These are phyloP conservation scores for Calvatia gigantea DNA, from an alignment of 768 basidiomycete genomes.

Conservation along the genomic window DNA sequence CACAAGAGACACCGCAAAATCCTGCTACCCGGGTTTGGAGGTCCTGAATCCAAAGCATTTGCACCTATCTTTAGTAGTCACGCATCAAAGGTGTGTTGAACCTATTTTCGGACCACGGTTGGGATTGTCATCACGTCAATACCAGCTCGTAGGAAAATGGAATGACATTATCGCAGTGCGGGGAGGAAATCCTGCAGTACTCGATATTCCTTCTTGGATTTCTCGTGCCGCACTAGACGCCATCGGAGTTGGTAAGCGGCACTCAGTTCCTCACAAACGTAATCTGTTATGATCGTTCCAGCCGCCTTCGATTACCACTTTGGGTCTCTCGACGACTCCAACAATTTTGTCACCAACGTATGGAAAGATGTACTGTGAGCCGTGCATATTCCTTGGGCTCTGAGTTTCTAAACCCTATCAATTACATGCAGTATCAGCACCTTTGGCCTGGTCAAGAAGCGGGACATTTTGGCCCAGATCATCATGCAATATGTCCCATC, in stretches of 20 bases:
- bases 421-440: slow-evolving; percentile 29
- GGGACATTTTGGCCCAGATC: slow-evolving; percentile 25
- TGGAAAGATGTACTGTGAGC: slow-evolving; percentile 35
- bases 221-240: slow-evolving; percentile 48
- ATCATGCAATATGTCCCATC: slow-evolving; percentile 33
- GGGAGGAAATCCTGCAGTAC: slow-evolving; percentile 23
- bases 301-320: slow-evolving; percentile 52
- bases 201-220: slow-evolving; percentile 34
- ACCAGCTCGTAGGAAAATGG: slow-evolving; percentile 36
- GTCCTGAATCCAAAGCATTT: slow-evolving; percentile 38
- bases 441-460: slow-evolving; percentile 28
- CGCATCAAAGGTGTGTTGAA: slow-evolving; percentile 26
- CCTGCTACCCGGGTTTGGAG: slow-evolving; percentile 45
- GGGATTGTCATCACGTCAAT: background rate
- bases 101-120: background rate
- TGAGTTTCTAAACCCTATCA: slow-evolving; percentile 7
- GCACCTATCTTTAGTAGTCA: slow-evolving; percentile 36
- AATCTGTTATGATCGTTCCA: slow-evolving; percentile 11
- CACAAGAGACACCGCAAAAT: slow-evolving; percentile 47
- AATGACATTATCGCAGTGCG: slow-evolving; percentile 30
- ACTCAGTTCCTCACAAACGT: background rate
- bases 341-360: slow-evolving; percentile 33
- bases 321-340: slow-evolving; percentile 31
- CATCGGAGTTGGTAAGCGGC: slow-evolving; percentile 40
- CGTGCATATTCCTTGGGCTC: background rate